These are phyloP conservation scores for Pseudonitzschia pungens DNA, from an alignment of 108 stramenopile species.

Conservation along the genomic window DNA sequence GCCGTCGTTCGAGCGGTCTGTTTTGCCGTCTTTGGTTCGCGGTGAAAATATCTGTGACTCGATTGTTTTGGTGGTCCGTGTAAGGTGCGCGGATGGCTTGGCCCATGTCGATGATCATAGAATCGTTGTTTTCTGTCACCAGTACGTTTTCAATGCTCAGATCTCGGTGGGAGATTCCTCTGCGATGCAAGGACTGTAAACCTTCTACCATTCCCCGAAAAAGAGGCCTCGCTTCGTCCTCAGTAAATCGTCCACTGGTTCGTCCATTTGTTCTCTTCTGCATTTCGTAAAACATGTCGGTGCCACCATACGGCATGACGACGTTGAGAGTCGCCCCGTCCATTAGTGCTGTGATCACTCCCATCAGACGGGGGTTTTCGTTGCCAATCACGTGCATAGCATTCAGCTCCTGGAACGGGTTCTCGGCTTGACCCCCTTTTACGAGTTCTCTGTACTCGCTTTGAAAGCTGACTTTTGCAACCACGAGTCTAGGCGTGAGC, in stretches of 20 bases:
- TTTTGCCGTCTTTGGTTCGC: slow-evolving; percentile 42
- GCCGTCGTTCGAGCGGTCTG: slow-evolving; percentile 10
- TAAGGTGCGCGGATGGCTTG: slow-evolving; percentile 67
- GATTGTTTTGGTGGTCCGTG: slow-evolving; percentile 21
- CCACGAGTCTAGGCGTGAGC: slow-evolving; percentile 38
- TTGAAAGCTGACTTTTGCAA: too few species aligned
- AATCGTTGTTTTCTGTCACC: slow-evolving; percentile 22
- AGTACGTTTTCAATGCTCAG: slow-evolving; percentile 63
- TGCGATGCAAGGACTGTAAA: slow-evolving; percentile 48
- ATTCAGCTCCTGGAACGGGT: slow-evolving; percentile 92
- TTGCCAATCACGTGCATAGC: slow-evolving; percentile 88
- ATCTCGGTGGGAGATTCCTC: slow-evolving; percentile 69
- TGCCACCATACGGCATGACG: slow-evolving; percentile 58
- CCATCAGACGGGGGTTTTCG: slow-evolving; percentile 44
- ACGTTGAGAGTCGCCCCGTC: slow-evolving; percentile 63
- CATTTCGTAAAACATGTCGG: slow-evolving; percentile 54
- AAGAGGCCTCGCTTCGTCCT: slow-evolving; percentile 53
- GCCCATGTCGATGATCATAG: slow-evolving; percentile 64
- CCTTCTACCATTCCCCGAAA: slow-evolving; percentile 70
- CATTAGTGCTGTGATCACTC: slow-evolving; percentile 38
- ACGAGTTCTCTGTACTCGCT: slow-evolving; percentile 52
- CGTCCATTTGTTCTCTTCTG: too few species aligned
- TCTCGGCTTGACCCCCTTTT: slow-evolving; percentile 61
- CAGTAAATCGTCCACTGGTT: too few species aligned
- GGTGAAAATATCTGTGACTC: slow-evolving; percentile 37